Base-by-base conservation (phyloP, 495 filamentous ascomycete genomes). In the Neurospora africana region DNA sequence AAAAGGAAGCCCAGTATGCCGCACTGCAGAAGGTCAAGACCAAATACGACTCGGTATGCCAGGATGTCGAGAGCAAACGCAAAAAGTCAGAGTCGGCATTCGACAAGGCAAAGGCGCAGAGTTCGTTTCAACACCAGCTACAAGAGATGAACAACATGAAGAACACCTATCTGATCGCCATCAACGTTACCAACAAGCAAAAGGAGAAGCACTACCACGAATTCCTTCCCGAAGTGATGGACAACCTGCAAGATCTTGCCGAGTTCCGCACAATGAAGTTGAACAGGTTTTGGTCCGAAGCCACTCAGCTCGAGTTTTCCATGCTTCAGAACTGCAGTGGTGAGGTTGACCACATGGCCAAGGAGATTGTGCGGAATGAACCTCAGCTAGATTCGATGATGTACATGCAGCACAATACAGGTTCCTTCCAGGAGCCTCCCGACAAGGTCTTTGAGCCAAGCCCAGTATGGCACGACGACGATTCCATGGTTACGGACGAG, bases 181-280 rank as follows among this genome's bases (percentile, higher is more conserved):
- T 99, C 83, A 95, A 95, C 78, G 92, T 97, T 58, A 94, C 95
- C 43, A 99, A 99, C 82, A 94, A 93, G 80, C 89, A 97, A 77
- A 98, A 98, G 83, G 92, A 97, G 79, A 93, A 89, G 78, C 98
- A 98, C 82, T 99, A 94, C 76, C 89, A 98, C 79, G 94, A 98
- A 85, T 98, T 98, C 79, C 87, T 99, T 27, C 95, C 95, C 5
- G 95, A 98, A 72, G 79, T 99, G 39, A 84, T 99, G 75, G 93
- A 99, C 83, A 94, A 95, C 84, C 74, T 83, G 44, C 95, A 98
- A 85, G 92, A 96, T 71, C 88, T 99, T 47, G 93, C 93, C 44
- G 94, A 99, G 82, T 95, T 93, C 44, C 87, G 93, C 41, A 91
- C 93, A 30, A 78, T 86, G 41, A 94, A 91, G 79, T 79, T 98